phyloP scores from a whole-genome alignment of 192 early-diverging fungal genomes.

The Rhizoclosmatium globosum region DNA sequence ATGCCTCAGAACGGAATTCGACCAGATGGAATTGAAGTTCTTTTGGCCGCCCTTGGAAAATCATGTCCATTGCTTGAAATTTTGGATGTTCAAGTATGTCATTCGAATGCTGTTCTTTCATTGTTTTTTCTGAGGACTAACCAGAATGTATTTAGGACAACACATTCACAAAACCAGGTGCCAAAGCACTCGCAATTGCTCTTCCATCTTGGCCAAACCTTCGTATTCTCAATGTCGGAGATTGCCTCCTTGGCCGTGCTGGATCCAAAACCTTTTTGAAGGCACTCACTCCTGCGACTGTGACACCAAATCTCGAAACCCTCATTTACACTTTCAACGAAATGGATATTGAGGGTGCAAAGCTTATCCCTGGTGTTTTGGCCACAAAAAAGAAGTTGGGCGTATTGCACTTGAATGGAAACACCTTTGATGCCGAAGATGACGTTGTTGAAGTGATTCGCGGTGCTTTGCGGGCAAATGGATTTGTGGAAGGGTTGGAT shows the following conservation, averaged over 20 bases:
- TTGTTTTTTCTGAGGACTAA: no score
- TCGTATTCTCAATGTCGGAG: conserved; percentile 84
- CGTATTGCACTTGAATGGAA: conserved; percentile 89
- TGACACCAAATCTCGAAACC: conserved; percentile 59
- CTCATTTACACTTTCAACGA: conserved; percentile 90
- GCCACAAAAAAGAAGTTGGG: conserved; percentile 68
- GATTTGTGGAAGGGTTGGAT: conserved; percentile 81
- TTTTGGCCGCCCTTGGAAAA: conserved; percentile 70
- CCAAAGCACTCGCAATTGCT: conserved; percentile 77
- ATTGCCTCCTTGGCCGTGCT: conserved; percentile 82
- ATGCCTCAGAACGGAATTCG: conserved; percentile 99
- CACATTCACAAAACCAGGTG: conserved; percentile 88
- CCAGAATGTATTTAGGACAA: conserved; percentile 73
- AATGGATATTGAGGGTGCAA: conserved; percentile 77
- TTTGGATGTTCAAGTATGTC: conserved; percentile 70
- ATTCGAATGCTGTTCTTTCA: neutral
- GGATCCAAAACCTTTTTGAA: conserved; percentile 75
- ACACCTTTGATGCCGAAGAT: conserved; percentile 86
- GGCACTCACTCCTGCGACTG: conserved; percentile 62
- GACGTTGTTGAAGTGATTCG: conserved; percentile 77
- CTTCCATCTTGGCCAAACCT: conserved; percentile 83
- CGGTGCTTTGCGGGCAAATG: conserved; percentile 72
- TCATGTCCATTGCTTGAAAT: conserved; percentile 70
- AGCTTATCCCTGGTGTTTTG: conserved; percentile 72
- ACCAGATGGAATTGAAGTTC: conserved; percentile 85